Percentiles rank a stretch among this genome's conserved stretches.
These are phyloP conservation scores for Drechslerella coelobrocha DNA, from an alignment of 2,329 filamentous ascomycete species.

Conservation along the genomic window DNA sequence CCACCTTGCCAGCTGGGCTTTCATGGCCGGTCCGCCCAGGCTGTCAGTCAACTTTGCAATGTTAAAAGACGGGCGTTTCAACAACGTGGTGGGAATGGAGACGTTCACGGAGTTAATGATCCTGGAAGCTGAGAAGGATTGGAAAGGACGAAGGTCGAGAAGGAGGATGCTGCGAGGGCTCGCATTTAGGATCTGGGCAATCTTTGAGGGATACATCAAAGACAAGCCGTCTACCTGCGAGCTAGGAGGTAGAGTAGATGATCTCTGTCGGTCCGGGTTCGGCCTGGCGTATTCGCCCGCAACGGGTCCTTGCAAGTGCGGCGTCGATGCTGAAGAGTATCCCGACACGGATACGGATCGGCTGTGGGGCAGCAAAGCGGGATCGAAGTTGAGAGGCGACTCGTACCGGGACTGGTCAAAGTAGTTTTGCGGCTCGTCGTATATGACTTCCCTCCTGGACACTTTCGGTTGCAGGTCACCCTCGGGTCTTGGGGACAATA, in stretches of 20 bases:
- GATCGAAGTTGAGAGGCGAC: constrained; percentile 26
- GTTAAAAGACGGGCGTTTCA: constrained; percentile 90
- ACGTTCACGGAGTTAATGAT: constrained; percentile 85
- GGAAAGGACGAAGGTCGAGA: constrained; percentile 84
- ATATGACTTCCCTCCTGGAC: constrained; percentile 27
- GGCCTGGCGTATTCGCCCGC: constrained; percentile 28
- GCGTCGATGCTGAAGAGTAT: constrained; percentile 29
- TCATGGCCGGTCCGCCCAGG: constrained; percentile 75
- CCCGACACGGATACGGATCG: constrained; percentile 46
- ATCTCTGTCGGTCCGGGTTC: constrained; percentile 42
- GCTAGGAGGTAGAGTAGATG: constrained; percentile 50
- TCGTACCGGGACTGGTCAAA: constrained; percentile 48
- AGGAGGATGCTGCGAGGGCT: constrained; percentile 66
- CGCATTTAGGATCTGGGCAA: constrained; percentile 52
- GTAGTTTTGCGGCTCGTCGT: constrained; percentile 45
- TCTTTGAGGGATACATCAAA: constrained; percentile 51
- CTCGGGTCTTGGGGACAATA: constrained; percentile 48
- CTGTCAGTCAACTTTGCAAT: constrained; percentile 85
- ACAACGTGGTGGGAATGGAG: constrained; percentile 90
- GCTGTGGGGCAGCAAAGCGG: constrained; percentile 20
- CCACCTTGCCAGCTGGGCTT: constrained; percentile 78
- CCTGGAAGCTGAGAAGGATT: constrained; percentile 77
- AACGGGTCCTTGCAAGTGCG: constrained; percentile 31
- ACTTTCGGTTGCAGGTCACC: constrained; percentile 27
- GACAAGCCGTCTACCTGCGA: constrained; percentile 52